Conservation (phyloP, 176 grass and related monocot genomes). For the Stipa capillata region DNA sequence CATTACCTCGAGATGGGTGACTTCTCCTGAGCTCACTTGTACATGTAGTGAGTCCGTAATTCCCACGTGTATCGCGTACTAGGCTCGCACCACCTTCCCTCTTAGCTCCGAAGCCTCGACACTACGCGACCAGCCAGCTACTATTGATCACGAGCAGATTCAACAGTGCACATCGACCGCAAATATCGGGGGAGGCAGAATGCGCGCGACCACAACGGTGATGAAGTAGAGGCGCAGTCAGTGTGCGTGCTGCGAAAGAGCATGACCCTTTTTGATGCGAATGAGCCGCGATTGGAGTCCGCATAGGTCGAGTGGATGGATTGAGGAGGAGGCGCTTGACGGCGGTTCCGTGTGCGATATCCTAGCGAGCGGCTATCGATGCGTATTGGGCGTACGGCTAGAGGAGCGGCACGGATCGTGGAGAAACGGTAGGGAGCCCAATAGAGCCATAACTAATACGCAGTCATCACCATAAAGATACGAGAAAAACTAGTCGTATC, state of each 20-base stretch:
- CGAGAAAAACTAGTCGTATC: too few relatives aligned
- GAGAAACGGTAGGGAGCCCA: too few relatives aligned
- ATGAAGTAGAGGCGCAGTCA: neutral
- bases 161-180: neutral
- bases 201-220: neutral
- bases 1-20: slow-evolving; percentile 66
- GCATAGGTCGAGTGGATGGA: slow-evolving; percentile 74
- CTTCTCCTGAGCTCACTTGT: slow-evolving; percentile 68
- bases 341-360: too few relatives aligned
- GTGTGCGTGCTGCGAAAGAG: neutral
- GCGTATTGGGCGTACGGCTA: too few relatives aligned
- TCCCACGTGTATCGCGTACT: slow-evolving; percentile 91
- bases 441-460: too few relatives aligned
- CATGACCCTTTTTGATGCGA: slow-evolving; percentile 76
- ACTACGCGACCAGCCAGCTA: slow-evolving; percentile 30
- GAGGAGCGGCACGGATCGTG: slow-evolving; percentile 42
- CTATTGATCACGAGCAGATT: neutral
- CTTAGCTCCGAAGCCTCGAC: slow-evolving; percentile 96
- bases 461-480: too few relatives aligned
- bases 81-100: slow-evolving; percentile 72
- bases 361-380: too few relatives aligned
- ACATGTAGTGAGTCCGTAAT: slow-evolving; percentile 70
- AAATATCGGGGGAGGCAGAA: neutral
- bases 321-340: slow-evolving; percentile 37
- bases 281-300: slow-evolving; percentile 90